Conservation (phyloP, 176 grass and related monocot species). For the barley (Hordeum vulgare) region DNA sequence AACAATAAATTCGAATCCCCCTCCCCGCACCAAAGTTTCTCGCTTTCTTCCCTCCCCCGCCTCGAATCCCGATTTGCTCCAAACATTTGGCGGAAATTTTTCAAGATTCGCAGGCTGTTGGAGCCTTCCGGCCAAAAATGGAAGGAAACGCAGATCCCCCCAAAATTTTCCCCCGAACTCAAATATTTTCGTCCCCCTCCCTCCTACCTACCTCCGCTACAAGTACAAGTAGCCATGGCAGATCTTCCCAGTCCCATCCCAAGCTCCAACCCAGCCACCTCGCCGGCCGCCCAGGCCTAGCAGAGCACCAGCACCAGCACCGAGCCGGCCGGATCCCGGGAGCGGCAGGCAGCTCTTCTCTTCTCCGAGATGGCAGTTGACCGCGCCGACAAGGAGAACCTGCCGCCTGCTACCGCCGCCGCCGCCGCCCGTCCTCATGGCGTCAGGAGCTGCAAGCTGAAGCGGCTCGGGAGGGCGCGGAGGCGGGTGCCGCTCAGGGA, state of each 20-base stretch:
- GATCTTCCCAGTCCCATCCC: not conserved
- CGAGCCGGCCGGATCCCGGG: not conserved
- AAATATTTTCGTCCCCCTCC: not conserved
- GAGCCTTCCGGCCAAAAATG: not conserved
- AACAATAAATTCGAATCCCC: not conserved
- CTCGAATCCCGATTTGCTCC: not conserved
- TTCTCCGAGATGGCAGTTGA: slow-evolving; percentile 3
- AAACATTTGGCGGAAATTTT: not conserved
- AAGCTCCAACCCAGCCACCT: not conserved
- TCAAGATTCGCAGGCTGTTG: not conserved
- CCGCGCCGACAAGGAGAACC: slow-evolving; percentile 17
- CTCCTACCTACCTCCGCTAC: not conserved
- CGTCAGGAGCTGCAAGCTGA: slow-evolving; percentile 20
- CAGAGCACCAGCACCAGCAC: too few relatives aligned
- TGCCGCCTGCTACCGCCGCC: not conserved
- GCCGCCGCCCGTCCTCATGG: not conserved
- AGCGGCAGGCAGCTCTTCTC: not conserved
- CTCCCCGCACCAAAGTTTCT: not conserved
- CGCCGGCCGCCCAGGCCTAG: not conserved
- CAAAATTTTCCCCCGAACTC: not conserved
- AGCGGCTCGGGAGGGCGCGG: slow-evolving; percentile 16
- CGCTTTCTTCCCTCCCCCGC: not conserved
- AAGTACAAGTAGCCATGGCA: slow-evolving; percentile 44
- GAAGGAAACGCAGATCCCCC: not conserved
- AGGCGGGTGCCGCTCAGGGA: slow-evolving; percentile 19